Evolutionary conservation across 148 eudicot genomes (phyloP).

Genomic region (Camellia lanceoleosa): DNA sequence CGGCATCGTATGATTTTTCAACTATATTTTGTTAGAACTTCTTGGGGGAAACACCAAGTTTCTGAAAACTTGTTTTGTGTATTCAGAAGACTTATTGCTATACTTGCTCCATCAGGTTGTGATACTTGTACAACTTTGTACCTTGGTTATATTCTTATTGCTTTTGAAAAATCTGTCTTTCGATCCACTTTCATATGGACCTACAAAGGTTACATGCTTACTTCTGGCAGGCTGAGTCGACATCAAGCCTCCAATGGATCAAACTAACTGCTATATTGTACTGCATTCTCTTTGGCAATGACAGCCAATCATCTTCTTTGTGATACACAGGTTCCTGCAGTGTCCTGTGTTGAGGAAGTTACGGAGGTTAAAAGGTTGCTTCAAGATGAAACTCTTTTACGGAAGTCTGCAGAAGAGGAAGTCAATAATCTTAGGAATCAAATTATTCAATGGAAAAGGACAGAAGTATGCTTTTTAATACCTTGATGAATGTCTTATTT

Average conservation of each 20-base stretch:
- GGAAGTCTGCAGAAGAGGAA: constrained; percentile 71
- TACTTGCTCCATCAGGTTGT: neutral
- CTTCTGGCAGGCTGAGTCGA: neutral
- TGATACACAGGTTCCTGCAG: constrained; percentile 23
- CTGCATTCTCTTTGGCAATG: neutral
- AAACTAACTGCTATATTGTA: neutral
- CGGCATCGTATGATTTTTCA: no score
- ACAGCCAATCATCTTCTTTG: neutral
- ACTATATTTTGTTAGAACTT: no score
- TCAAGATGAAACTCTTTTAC: constrained; percentile 55
- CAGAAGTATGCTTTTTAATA: constrained; percentile 50
- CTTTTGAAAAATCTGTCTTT: neutral
- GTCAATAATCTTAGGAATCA: constrained; percentile 59
- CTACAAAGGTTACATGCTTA: neutral
- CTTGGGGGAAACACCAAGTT: no score
- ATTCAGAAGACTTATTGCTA: no score
- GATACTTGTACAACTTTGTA: neutral
- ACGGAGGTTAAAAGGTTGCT: constrained; percentile 55
- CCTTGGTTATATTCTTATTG: no score
- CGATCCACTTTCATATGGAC: neutral
- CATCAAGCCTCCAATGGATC: neutral
- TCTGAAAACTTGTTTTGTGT: no score
- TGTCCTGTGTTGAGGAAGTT: constrained; percentile 42
- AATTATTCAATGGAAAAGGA: constrained; percentile 48
- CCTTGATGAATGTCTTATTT: constrained; percentile 5